Base-by-base conservation (phyloP, 2,329 filamentous ascomycete genomes). In the Xylariomycetidae sp. region DNA sequence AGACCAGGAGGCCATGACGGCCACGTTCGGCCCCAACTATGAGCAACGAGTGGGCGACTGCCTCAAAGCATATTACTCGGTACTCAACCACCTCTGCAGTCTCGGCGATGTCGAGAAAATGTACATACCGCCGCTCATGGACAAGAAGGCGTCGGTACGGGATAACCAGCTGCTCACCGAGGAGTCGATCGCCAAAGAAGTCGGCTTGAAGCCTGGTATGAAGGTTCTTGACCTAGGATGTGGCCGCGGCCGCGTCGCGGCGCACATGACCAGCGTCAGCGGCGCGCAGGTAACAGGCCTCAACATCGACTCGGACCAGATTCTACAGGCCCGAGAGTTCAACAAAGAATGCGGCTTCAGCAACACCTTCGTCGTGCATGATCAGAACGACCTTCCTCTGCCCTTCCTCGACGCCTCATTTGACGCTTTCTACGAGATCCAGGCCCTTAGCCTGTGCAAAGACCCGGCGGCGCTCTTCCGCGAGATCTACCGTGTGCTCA, bases 351-450 rank as follows among this genome's bases (percentile, higher is more conserved):
- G 35, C 31, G 48, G 40, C 22, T 71, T 42, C 43, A 48, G 6
- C 42, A 67, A 70, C 45, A 61, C 58, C 25, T 74, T 74, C 41
- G 53, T 70, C 36, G 59, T 65, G 19, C 63, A 65, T 43, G 69
- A 73, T 44, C 68, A 71, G 52, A 73, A 74, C 50, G 55, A 57
- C 26, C 58, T 72, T 19, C 69, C 70, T 2, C 57, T 74, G 2
- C 70, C 69, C 2, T 72, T 74, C 35, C 61, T 50, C 10, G 63
- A 72, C 40, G 52, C 50, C 17, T 60, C 57, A 25, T 72, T 74
- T 46, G 68, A 74, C 36, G 68, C 61, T 19, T 72, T 73, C 38
- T 74, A 66, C 61, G 71, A 65, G 67, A 79, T 64, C 65, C 79
- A 63, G 62, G 78, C 58, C 35, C 68, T 63, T 49, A 76, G 62